Percentiles rank a stretch among this genome's conserved stretches.
These are phyloP conservation scores for Ogataea degrootiae DNA, from an alignment of 805 yeast species.

Conservation along the genomic window DNA sequence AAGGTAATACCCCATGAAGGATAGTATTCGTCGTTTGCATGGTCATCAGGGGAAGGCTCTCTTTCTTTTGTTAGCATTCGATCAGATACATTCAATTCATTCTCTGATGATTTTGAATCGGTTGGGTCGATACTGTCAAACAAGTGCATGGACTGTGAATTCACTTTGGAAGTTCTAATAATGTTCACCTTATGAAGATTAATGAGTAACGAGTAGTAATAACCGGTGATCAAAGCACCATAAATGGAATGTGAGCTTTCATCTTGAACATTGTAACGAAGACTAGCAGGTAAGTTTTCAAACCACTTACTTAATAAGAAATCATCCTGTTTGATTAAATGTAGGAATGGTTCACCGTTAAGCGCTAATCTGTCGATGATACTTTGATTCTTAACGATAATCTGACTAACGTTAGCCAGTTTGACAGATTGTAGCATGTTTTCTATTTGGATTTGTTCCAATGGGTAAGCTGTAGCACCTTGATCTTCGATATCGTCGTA, in stretches of 20 bases:
- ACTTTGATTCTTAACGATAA: constrained; percentile 58
- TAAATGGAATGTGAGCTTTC: constrained; percentile 35
- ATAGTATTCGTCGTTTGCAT: constrained; percentile 36
- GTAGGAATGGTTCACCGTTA: constrained; percentile 48
- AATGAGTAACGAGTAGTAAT: constrained; percentile 64
- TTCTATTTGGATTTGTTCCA: constrained; percentile 35
- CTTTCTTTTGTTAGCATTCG: too few species aligned
- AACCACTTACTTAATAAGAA: constrained; percentile 73
- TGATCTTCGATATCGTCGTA: constrained; percentile 36
- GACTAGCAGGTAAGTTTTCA: constrained; percentile 52
- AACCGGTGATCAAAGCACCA: constrained; percentile 55
- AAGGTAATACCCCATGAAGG: constrained; percentile 81
- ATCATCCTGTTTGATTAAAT: constrained; percentile 64
- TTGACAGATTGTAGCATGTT: constrained; percentile 60
- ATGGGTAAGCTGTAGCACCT: constrained; percentile 5
- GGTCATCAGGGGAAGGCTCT: too few species aligned
- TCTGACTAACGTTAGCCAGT: constrained; percentile 64
- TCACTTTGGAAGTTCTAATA: constrained; percentile 32
- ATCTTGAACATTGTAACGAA: constrained; percentile 52
- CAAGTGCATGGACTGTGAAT: constrained; percentile 39
- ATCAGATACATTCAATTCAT: too few species aligned
- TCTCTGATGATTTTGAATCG: neutral
- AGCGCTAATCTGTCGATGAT: constrained; percentile 20
- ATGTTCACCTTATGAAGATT: constrained; percentile 64
- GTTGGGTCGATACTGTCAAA: constrained; percentile 35